Evolutionary conservation across 176 grass and related monocot species (phyloP), one percentile per base, ranked within the genome.

Genomic region (Ensete glaucum): DNA sequence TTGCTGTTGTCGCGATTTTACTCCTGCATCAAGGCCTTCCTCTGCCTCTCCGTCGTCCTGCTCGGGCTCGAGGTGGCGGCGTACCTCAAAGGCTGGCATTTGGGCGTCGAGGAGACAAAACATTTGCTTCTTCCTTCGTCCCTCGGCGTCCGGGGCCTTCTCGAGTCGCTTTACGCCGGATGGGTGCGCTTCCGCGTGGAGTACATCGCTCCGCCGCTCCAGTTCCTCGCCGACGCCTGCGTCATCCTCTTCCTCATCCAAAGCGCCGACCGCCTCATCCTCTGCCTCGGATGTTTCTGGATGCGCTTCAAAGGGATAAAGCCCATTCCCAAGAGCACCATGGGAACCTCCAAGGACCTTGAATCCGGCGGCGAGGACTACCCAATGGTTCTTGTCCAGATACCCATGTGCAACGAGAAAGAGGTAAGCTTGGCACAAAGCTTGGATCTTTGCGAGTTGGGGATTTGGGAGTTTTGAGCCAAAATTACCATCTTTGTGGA

Each of bases 251-350:
- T 86, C 77, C 84, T 86, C 51, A 76, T 86, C 54, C 84, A 86
- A 50, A 86, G 79, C 58, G 84, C 79, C 1, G 84, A 86, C 67
- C 75, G 84, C 62, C 73, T 86, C 26, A 86, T 86, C 64, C 84
- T 86, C 62, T 86, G 84, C 77, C 73, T 86, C 19, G 84, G 84
- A 23, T 82, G 74, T 75, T 78, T 86, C 69, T 86, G 84, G 84
- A 82, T 86, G 62, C 80, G 81, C 22, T 77, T 86, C 69, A 86
- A 72, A 23, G 50, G 84, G 52, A 73, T 75, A 11, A 75, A 75
- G 43, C 73, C 73, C 53, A 12, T 60, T 8, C 54, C 54, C 14
- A 75, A 75, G 73, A 58, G 25, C 73, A 7, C 34, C 48, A 49
- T 21, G 2, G 43, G 67, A 1, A 7, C 50, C 17, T 70, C 67